Evolutionary conservation across 345 rosid species (phyloP), one percentile per base, ranked within the genome.

Genomic region (Eucalyptus pauciflora): DNA sequence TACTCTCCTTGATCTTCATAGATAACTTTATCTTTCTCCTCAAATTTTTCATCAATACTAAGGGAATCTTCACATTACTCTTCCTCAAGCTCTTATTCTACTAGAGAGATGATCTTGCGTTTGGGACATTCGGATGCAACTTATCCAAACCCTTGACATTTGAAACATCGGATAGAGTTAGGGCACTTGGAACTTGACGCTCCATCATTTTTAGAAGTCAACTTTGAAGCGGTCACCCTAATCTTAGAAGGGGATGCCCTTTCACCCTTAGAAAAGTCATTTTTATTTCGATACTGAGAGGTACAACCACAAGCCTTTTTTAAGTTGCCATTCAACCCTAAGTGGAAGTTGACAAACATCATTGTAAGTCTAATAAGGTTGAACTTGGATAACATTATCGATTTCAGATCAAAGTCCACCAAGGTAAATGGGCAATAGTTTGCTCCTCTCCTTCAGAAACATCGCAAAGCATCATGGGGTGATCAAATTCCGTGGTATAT

Each of bases 271-370:
- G 76, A n/a, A n/a, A n/a, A 27, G 20, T 14, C 37, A 7, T 14
- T 1, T 14, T 64, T 14, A 15, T 64, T n/a, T 15, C 0, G 9
- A n/a, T 64, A 4, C 1, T 0, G 1, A 64, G 9, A 64, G 1
- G 4, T 64, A 64, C 3, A 8, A 64, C 76, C 37, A 13, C 3
- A 0, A 29, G 37, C 17, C 15, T 64, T 31, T 64, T 64, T 64
- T 3, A 29, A 64, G 18, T 29, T 64, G 37, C 1, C 1, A 0
- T 29, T 64, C 37, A 37, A 64, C 37, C 20, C 31, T 64, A 7
- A 64, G 13, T 10, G 18, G 18, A n/a, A 64, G 76, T 64, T 64
- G 76, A 64, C 20, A 64, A 64, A 64, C 37, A 64, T 64, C 37
- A 64, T 64, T 64, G 9, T 14, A 64, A 29, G 37, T 64, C 37